Conservation (phyloP, 2,329 filamentous ascomycete species). For the Myotisia sp. region DNA sequence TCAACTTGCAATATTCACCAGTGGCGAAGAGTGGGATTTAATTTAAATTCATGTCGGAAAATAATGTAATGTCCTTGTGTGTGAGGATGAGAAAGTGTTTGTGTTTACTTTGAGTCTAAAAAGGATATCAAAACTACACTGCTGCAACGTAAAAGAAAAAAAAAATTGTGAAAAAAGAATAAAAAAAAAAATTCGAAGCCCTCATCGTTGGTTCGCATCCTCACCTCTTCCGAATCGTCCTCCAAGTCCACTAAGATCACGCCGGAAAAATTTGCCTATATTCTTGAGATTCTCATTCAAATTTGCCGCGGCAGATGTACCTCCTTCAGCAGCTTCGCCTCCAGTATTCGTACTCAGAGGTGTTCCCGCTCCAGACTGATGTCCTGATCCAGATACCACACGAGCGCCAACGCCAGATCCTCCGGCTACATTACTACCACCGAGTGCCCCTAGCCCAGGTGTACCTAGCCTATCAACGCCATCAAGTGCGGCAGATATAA, state of each 20-base stretch:
- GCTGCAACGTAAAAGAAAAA: too few relatives aligned
- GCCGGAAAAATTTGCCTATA: constrained; percentile 88
- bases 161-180: too few relatives aligned
- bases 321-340: constrained; percentile 8
- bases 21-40: too few relatives aligned
- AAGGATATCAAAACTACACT: too few relatives aligned
- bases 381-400: constrained; percentile 12
- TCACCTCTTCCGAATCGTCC: constrained; percentile 51
- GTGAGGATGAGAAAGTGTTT: too few relatives aligned
- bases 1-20: too few relatives aligned
- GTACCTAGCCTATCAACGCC: constrained; percentile 65
- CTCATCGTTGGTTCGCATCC: constrained; percentile 13
- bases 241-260: constrained; percentile 67
- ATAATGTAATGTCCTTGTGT: too few relatives aligned
- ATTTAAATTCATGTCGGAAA: too few relatives aligned
- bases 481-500: constrained; percentile 77
- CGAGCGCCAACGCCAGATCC: constrained; percentile 19
- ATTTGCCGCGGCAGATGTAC: constrained; percentile 34
- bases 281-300: constrained; percentile 91
- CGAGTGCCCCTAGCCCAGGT: constrained; percentile 29
- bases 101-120: too few relatives aligned
- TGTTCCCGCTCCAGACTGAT: constrained; percentile 15
- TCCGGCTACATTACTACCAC: constrained; percentile 15
- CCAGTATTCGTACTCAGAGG: constrained; percentile 15
- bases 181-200: too few relatives aligned